phyloP scores from a whole-genome alignment of 257 asterid species.

The Scutellaria minor region DNA sequence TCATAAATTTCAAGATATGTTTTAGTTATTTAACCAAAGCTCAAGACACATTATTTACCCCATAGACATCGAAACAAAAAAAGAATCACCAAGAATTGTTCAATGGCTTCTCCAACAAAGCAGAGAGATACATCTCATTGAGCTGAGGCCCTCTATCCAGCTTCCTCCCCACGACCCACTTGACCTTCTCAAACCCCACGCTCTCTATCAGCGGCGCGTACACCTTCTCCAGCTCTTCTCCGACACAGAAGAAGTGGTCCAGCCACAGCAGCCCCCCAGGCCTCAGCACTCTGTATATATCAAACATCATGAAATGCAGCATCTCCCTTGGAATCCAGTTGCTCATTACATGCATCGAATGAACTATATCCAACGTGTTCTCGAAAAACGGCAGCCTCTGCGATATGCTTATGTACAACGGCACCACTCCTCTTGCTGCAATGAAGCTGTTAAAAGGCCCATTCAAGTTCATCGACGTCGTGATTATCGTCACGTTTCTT shows the following conservation, averaged over 20 bases:
- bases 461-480: slow-evolving; percentile 67
- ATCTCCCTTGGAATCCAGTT: slow-evolving; percentile 70
- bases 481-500: slow-evolving; percentile 57
- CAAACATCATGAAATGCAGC: slow-evolving; percentile 67
- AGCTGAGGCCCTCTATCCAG: slow-evolving; percentile 61
- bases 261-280: slow-evolving; percentile 82
- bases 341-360: slow-evolving; percentile 73
- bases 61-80: background rate
- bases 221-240: slow-evolving; percentile 52
- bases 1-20: too few relatives aligned
- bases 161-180: slow-evolving; percentile 65
- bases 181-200: slow-evolving; percentile 61
- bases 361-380: slow-evolving; percentile 67
- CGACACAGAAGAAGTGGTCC: slow-evolving; percentile 71
- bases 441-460: slow-evolving; percentile 75
- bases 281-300: slow-evolving; percentile 67
- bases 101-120: slow-evolving; percentile 68
- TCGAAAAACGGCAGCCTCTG: slow-evolving; percentile 81
- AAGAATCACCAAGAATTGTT: slow-evolving; percentile 57
- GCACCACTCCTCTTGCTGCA: slow-evolving; percentile 72
- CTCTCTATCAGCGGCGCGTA: slow-evolving; percentile 69
- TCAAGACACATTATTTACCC: too few relatives aligned
- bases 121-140: slow-evolving; percentile 72
- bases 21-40: too few relatives aligned
- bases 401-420: slow-evolving; percentile 67